Evolutionary conservation across 2,329 filamentous ascomycete species (phyloP), one percentile per base, ranked within the genome.

Genomic region (Pseudogymnoascus sp.): DNA sequence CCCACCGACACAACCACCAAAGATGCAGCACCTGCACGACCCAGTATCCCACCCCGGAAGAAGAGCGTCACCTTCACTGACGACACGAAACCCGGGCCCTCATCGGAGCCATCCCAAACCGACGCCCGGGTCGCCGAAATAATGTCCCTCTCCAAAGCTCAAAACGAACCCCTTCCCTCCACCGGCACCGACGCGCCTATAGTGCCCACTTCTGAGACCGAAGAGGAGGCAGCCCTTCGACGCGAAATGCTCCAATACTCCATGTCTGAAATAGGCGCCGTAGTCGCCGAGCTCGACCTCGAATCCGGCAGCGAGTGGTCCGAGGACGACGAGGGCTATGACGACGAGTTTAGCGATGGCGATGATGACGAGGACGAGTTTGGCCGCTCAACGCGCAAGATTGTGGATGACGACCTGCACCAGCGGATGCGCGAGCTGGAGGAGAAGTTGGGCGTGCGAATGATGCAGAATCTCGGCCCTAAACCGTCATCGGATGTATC

Each of bases 161-260:
- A 85, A 67, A 82, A 87, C 67, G 74, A 72, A 5, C 37, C 59
- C 7, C 66, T 69, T 9, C 56, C 67, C 10, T 68, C 72, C 17
- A 68, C 78, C 6, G 50, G 50, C 26, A 29, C 50, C 2, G 50
- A 56, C 4, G 50, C 50, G 29, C 80, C 86, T 0, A 77, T 91
- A 11, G 82, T 89, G 13, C 89, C 91, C 1, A 82, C 87, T 1
- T 83, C 89, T 61, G 95, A 99, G 70, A 85, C 88, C 0, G 80
- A 83, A 11, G 92, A 96, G 67, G 93, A 97, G 66, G 89, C 91
- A 3, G 83, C 83, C 33, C 75, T 96, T 23, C 87, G 95, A 5
- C 85, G 88, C 64, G 88, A 97, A 71, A 97, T 99, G 93, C 81
- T 97, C 7, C 83, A 90, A 66, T 99, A 97, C 72, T 88, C 90